Evolutionary conservation across 441 rosid genomes (phyloP), one percentile per base, ranked within the genome.

Genomic region (Pelargonium citronellum): DNA sequence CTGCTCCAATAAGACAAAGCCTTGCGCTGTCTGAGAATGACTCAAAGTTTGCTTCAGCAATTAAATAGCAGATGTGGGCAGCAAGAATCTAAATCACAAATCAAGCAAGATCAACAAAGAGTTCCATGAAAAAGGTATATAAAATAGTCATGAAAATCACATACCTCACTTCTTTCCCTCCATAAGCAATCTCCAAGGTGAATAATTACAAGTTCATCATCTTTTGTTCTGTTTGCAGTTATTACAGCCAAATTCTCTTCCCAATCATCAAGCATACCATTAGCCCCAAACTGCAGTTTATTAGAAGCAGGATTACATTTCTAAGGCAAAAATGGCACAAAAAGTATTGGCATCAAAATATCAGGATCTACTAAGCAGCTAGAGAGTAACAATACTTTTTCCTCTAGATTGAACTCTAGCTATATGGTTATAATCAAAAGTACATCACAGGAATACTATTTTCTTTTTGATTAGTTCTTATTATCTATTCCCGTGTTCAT

Each of bases 141-240:
- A 12, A 77, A 49, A 71, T 55, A 71, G 60, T 55, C 19, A 68
- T 68, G 70, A 68, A 70, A 17, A 64, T 24, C 70, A 66, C 73
- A 64, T 78, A 95, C 99, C 98, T 92, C 96, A 79, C 97, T 86
- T 79, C 88, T 84, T 70, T 95, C 99, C 88, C 85, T 95, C 99
- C 97, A 95, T 66, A 95, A 72, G 84, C 93, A 86, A 86, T 95
- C 99, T 65, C 99, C 99, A 22, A 95, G 98, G 81, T 95, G 99
- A 69, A 89, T 83, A 69, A 95, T 84, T 76, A 95, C 99, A 79
- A 91, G 96, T 73, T 92, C 99, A 58, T 95, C 98, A 79, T 85
- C 96, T 75, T 91, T 82, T 61, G 98, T 95, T 79, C 99, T 87
- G 80, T 95, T 95, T 71, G 97, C 99, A 79, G 98, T 84, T 76